Base-by-base conservation (phyloP, 1,284 basidiomycete genomes). In the Leccinum fuscescens region DNA sequence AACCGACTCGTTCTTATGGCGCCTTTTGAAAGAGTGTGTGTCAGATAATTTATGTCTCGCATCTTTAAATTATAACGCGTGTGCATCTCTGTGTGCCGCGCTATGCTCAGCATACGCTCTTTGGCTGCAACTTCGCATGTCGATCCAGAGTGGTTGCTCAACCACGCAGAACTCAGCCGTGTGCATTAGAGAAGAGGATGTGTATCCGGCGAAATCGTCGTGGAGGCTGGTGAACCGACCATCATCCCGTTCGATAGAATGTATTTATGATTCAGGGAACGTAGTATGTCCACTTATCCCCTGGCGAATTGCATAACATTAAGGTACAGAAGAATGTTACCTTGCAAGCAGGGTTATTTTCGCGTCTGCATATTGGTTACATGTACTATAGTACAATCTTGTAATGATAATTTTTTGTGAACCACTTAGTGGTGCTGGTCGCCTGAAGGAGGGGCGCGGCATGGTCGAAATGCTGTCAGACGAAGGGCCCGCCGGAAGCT, bases 121-220 rank as follows among this genome's bases (percentile, higher is more conserved):
- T 27, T 67, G 11, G 65, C 65, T 48, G 59, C 62, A 27, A 64
- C 62, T 29, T 55, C 55, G 12, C 63, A 64, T 15, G 66, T 66
- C 14, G 59, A 66, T 54, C 66, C 61, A 4, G 57, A 50, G 15
- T 66, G 66, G 64, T 33, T 66, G 27, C 57, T 67, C 39, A 66
- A 66, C 17, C 59, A 68, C 6, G 60, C 64, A 50, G 64, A 66
- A 51, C 59, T 68, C 42, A 67, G 66, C 22, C 58, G 60, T 17
- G 60, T 67, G 29, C 52, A 57, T 24, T 67, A 49, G 57, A 61
- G 57, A 48, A 49, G 20, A 42, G 66, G 66, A 3, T 31, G 2
- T 14, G 37, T 24, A 14, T 54, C 62, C 24, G 65, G 65, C 15
- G 58, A 63, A 48, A 59, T 66, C n/a, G 33, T 65, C 2, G 65